phyloP scores from a whole-genome alignment of 768 basidiomycete genomes.

The Boletellus emodensis region DNA sequence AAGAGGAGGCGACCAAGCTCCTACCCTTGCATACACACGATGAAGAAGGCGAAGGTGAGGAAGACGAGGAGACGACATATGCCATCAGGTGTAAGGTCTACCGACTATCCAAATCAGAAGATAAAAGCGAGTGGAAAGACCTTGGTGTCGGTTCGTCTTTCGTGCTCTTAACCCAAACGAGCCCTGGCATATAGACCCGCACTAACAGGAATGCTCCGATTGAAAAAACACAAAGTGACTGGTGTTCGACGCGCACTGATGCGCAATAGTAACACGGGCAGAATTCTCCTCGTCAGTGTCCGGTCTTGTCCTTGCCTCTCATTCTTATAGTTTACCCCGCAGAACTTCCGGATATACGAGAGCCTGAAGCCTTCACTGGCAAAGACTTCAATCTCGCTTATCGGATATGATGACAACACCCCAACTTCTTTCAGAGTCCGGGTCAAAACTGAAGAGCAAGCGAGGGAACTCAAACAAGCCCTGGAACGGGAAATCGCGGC shows the following conservation, averaged over 20 bases:
- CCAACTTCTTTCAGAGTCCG: slow-evolving; percentile 61
- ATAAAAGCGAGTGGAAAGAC: slow-evolving; percentile 54
- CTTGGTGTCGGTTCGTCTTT: slow-evolving; percentile 58
- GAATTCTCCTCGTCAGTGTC: slow-evolving; percentile 63
- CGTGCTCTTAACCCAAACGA: background rate
- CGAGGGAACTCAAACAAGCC: slow-evolving; percentile 51
- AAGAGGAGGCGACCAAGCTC: slow-evolving; percentile 26
- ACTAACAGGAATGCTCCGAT: slow-evolving; percentile 54
- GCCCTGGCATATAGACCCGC: background rate
- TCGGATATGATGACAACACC: slow-evolving; percentile 60
- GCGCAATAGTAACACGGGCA: slow-evolving; percentile 71
- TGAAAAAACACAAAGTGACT: slow-evolving; percentile 72
- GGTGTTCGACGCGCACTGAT: slow-evolving; percentile 57
- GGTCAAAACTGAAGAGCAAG: slow-evolving; percentile 55
- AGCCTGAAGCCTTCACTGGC: slow-evolving; percentile 51
- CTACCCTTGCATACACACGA: slow-evolving; percentile 44
- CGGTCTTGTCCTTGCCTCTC: background rate
- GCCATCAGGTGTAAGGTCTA: slow-evolving; percentile 59
- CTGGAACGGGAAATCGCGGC: slow-evolving; percentile 61
- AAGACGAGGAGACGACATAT: slow-evolving; percentile 68
- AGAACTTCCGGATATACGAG: slow-evolving; percentile 73
- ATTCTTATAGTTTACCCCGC: slow-evolving; percentile 10
- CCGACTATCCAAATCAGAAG: slow-evolving; percentile 50
- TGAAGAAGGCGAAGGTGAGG: slow-evolving; percentile 75
- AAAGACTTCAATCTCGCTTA: slow-evolving; percentile 56